A percentile compares a stretch with the other conserved stretches of the same genome.
These are phyloP conservation scores for Coriolopsis trogii DNA, from an alignment of 1,284 basidiomycete species.

Conservation along the genomic window DNA sequence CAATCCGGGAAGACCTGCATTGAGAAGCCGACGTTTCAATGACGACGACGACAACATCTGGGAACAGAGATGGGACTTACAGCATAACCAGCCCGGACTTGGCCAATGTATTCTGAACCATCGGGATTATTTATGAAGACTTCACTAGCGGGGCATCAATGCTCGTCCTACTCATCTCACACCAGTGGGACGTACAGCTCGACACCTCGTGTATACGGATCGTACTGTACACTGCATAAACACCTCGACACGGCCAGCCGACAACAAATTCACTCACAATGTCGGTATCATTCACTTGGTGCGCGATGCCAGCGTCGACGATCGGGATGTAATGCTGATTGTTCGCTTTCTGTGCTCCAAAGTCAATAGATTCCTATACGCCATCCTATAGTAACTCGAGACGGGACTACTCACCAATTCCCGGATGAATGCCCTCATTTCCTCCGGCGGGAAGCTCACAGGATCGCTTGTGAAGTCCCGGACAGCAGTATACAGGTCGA, in stretches of 20 bases:
- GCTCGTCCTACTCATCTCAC: background rate
- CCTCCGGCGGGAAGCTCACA: slow-evolving; percentile 58
- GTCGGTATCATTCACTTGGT: slow-evolving; percentile 40
- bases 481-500: slow-evolving; percentile 68
- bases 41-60: slow-evolving; percentile 69
- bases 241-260: too few relatives aligned
- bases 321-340: slow-evolving; percentile 44
- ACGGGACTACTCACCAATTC: slow-evolving; percentile 58
- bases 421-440: slow-evolving; percentile 61
- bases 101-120: slow-evolving; percentile 65
- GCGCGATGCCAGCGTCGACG: slow-evolving; percentile 39
- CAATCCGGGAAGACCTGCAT: slow-evolving; percentile 74
- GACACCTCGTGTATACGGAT: slow-evolving; percentile 47
- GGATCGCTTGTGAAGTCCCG: slow-evolving; percentile 75
- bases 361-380: too few relatives aligned
- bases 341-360: too few relatives aligned
- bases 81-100: slow-evolving; percentile 64
- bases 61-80: slow-evolving; percentile 49
- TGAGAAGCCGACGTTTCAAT: too few relatives aligned
- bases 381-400: too few relatives aligned
- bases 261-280: too few relatives aligned
- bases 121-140: slow-evolving; percentile 71
- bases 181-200: slow-evolving; percentile 36
- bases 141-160: slow-evolving; percentile 38
- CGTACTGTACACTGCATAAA: too few relatives aligned